A percentile compares a stretch with the other conserved stretches of the same genome.
These are phyloP conservation scores for Bullera alba DNA, from an alignment of 768 basidiomycete genomes.

Conservation along the genomic window DNA sequence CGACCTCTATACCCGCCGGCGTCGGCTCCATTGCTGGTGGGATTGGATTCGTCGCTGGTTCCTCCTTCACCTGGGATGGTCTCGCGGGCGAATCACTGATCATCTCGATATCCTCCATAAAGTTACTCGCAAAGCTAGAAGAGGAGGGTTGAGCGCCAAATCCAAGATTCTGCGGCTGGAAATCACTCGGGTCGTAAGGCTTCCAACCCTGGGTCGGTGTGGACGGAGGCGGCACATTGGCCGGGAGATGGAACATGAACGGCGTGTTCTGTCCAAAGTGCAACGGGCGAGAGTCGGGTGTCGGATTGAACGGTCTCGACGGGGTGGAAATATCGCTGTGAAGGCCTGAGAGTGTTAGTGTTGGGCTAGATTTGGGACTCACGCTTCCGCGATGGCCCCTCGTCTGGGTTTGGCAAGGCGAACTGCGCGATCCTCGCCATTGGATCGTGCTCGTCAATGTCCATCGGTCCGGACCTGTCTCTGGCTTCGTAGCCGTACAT, in stretches of 20 bases:
- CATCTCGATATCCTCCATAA: conserved; percentile 28
- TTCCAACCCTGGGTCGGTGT: background rate
- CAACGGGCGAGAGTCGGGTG: conserved; percentile 4
- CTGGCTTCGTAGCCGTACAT: conserved; percentile 17
- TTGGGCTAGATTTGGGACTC: no score
- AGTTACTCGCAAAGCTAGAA: background rate
- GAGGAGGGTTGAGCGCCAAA: conserved; percentile 6
- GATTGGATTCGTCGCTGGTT: background rate
- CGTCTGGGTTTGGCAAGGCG: conserved; percentile 11
- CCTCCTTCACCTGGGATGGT: conserved; percentile 7
- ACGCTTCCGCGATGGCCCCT: conserved; percentile 37
- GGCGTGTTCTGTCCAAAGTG: conserved; percentile 9
- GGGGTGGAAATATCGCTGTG: conserved; percentile 29
- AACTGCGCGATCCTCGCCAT: conserved; percentile 16
- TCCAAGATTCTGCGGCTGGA: conserved; percentile 14
- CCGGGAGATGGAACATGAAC: conserved; percentile 8
- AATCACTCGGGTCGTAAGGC: background rate
- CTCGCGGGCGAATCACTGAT: conserved; percentile 21
- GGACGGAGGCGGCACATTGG: background rate
- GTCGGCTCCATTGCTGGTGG: background rate
- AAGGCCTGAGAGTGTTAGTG: conserved; percentile 17
- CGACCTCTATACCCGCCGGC: no score
- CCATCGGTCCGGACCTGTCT: conserved; percentile 35
- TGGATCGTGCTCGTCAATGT: conserved; percentile 24
- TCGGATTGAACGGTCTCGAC: conserved; percentile 10